Evolutionary conservation across 768 basidiomycete species (phyloP).

Genomic region (Leccinum fibrillosum): DNA sequence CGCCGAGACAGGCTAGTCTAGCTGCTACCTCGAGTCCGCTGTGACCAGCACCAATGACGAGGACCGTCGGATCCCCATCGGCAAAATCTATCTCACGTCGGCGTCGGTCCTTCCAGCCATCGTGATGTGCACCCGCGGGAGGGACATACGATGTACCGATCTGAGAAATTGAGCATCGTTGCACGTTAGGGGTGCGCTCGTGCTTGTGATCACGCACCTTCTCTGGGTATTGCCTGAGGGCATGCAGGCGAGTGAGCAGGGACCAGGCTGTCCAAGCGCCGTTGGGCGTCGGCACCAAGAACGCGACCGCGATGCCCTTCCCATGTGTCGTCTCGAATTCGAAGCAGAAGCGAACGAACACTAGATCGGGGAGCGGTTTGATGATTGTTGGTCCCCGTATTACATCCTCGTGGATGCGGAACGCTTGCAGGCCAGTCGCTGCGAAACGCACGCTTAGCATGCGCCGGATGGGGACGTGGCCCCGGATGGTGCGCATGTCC

Average conservation of each 20-base stretch:
- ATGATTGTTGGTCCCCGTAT: conserved; percentile 30
- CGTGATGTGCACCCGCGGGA: conserved; percentile 35
- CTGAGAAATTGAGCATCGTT: conserved; percentile 4
- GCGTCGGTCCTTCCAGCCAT: conserved; percentile 49
- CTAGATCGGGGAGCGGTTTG: conserved; percentile 47
- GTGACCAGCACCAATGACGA: conserved; percentile 66
- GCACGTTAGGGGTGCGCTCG: neutral
- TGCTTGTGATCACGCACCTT: conserved; percentile 18
- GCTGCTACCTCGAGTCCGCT: conserved; percentile 63
- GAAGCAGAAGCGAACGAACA: conserved; percentile 57
- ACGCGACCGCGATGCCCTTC: conserved; percentile 47
- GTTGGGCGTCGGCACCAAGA: conserved; percentile 41
- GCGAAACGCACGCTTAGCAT: conserved; percentile 25
- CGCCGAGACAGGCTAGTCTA: conserved; percentile 52
- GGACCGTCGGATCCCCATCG: conserved; percentile 49
- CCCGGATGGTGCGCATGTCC: conserved; percentile 49
- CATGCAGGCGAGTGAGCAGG: conserved; percentile 57
- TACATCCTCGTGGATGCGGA: conserved; percentile 20
- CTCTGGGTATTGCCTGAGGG: conserved; percentile 51
- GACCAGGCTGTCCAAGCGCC: conserved; percentile 58
- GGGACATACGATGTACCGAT: conserved; percentile 39
- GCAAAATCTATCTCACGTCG: conserved; percentile 41
- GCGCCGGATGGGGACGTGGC: conserved; percentile 8
- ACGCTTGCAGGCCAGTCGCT: conserved; percentile 12
- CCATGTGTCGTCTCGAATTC: conserved; percentile 51